Conservation (phyloP, 148 eudicot genomes). For the Chenopodium berlandieri region DNA sequence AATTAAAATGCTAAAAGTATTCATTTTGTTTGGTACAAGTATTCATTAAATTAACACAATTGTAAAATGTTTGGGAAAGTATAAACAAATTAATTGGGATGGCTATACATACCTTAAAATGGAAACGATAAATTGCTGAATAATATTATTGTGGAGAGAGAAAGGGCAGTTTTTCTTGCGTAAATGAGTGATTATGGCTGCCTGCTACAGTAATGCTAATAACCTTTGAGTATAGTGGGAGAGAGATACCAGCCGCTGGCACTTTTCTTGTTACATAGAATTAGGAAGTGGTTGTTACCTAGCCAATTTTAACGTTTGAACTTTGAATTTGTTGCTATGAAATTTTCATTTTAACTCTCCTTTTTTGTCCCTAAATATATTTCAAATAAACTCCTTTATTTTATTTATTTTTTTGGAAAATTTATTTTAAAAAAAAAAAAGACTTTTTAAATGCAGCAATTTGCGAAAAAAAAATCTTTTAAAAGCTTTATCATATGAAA, state of each 20-base stretch:
- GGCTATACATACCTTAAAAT: not conserved
- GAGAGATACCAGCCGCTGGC: constrained; percentile 11
- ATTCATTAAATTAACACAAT: not conserved
- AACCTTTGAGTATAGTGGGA: not conserved
- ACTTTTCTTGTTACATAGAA: not conserved
- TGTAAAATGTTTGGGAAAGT: not conserved
- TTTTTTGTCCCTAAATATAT: not conserved
- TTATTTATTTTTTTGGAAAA: too few relatives aligned
- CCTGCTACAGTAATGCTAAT: not conserved
- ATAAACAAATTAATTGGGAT: too few relatives aligned
- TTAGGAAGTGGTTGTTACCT: constrained; percentile 21
- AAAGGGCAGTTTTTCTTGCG: not conserved
- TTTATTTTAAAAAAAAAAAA: too few relatives aligned
- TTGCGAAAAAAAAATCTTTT: too few relatives aligned
- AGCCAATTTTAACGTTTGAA: not conserved
- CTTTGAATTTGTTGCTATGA: constrained; percentile 1
- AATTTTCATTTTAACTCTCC: not conserved
- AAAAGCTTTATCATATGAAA: too few relatives aligned
- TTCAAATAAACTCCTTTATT: too few relatives aligned
- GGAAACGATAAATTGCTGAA: not conserved
- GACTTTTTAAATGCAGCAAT: too few relatives aligned
- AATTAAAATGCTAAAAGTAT: not conserved
- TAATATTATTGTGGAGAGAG: not conserved
- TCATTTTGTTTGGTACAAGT: not conserved
- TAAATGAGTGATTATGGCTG: not conserved